Evolutionary conservation across 805 yeast species (phyloP), one percentile per base, ranked within the genome.

Genomic region (Saturnispora hagleri): DNA sequence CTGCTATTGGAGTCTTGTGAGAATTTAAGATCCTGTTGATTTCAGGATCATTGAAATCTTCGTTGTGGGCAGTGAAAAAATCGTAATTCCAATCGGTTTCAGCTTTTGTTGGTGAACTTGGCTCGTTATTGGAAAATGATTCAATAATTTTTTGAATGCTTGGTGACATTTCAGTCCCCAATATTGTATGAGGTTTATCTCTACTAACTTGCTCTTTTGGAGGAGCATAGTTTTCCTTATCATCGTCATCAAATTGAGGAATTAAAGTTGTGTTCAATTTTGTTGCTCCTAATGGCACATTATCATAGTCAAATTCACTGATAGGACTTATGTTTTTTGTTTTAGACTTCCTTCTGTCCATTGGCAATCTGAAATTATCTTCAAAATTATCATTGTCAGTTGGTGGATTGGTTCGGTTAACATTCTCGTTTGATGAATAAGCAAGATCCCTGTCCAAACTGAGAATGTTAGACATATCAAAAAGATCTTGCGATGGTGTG

Each of bases 261-360:
- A 78, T 77, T 22, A 78, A 71, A 41, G 81, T 69, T 3, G 82
- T 78, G 57, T 77, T 78, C 42, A 75, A 64, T 58, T 78, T 78
- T 5, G 77, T 75, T n/a, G 82, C 82, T 51, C 62, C 62, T 20
- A 67, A 53, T 17, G 71, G 70, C 7, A 54, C 64, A 70, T 69
- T 77, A 67, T 74, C 55, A 22, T 55, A 58, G 18, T 58, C 56
- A 38, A 45, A 45, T 18, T 45, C 40, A 34, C 36, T 46, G 13
- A 35, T 24, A 34, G 42, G 42, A 38, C 42, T 38, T 38, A 38
- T 38, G 13, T 38, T 38, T 38, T 38, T 38, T 8, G 24, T 38
- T 17, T 38, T 38, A 17, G 42, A 38, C 17, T 18, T 38, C 22
- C 42, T 38, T 38, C 42, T 18, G 13, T 26, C 36, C 36, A 26